Base-by-base conservation (phyloP, 2,329 filamentous ascomycete genomes). In the Fusarium anguioides region DNA sequence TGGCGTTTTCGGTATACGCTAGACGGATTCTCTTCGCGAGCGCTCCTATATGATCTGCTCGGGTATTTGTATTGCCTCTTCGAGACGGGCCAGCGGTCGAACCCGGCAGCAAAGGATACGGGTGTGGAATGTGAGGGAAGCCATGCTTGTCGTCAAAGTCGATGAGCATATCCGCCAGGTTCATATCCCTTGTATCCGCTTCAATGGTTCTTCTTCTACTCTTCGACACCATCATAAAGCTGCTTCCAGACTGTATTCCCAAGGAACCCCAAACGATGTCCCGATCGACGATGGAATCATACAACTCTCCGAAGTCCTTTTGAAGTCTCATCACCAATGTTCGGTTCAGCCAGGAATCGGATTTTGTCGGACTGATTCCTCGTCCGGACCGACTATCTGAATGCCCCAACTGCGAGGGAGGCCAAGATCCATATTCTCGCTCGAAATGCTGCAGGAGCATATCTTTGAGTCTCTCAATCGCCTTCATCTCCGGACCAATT, bases 251-350 rank as follows among this genome's bases (percentile, higher is more conserved):
- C 1, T 87, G 81, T 45, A 86, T 86, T 71, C 90, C 88, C 0
- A 84, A 84, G 20, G 83, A 83, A 54, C 90, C 88, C 88, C 89
- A 92, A 1, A 84, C 74, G 6, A 91, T 83, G 44, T 91, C 86
- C 7, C 88, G 84, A 74, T 92, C 86, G 17, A 92, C 89, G 2
- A 92, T 79, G 64, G 90, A 91, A 70, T 92, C 89, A 70, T 92
- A 92, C 3, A 92, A 78, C 0, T 87, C 86, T 4, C 87, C 87
- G 69, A 92, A 91, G 66, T 92, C 90, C 29, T 80, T 81, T 66
- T 90, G 87, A n/a, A 92, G 74, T 4, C 80, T 80, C 44, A 83
- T 81, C 2, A 83, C 83, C 18, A 91, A 74, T 5, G 81, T 83
- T 37, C 89, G 81, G 6, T 85, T 89, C 14, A 92, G 80, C 89